Evolutionary conservation across 2,329 filamentous ascomycete species (phyloP), one percentile per base, ranked within the genome.

Genomic region (Paracorniculantispora psalliotae): DNA sequence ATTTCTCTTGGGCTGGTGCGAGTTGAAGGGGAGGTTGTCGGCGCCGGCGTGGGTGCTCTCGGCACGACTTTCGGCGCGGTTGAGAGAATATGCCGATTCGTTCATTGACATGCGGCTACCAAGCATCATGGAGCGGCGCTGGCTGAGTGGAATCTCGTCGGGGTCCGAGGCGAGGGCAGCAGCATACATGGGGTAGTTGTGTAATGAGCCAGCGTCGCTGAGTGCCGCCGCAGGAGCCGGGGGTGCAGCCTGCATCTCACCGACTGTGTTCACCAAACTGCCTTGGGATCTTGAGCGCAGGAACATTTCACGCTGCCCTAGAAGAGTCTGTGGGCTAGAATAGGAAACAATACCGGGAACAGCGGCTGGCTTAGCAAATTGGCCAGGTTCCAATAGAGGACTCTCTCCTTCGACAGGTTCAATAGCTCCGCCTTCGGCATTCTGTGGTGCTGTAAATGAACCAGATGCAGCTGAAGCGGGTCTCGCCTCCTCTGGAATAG

Each of bases 91-190:
- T 49, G 49, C 41, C 15, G 59, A 61, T 7, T 43, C 48, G 5
- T 43, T 49, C 43, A 68, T 71, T 43, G 65, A 65, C 62, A 73
- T 69, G 50, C 76, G 62, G 65, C 77, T 81, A 62, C 70, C 78
- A 44, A 82, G 80, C 33, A 82, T 83, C 58, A 89, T 83, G 48
- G 82, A 75, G 58, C 81, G 81, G 46, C 89, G 85, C 65, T 89
- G 83, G 44, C 84, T 88, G 19, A 94, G 78, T 0, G 90, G 87
- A 64, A 93, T 78, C 59, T 92, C 83, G 61, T 92, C 90, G 1
- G 80, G 76, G 63, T 84, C 81, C 19, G 75, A 67, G 21, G 68
- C 69, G 9, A 69, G 61, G 58, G 65, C 63, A 21, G 68, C 62
- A 41, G 66, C 61, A 54, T 72, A 68, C 59, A 68, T 66, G 15